phyloP scores from a whole-genome alignment of 768 basidiomycete species.

The Mycena olivaceomarginata region DNA sequence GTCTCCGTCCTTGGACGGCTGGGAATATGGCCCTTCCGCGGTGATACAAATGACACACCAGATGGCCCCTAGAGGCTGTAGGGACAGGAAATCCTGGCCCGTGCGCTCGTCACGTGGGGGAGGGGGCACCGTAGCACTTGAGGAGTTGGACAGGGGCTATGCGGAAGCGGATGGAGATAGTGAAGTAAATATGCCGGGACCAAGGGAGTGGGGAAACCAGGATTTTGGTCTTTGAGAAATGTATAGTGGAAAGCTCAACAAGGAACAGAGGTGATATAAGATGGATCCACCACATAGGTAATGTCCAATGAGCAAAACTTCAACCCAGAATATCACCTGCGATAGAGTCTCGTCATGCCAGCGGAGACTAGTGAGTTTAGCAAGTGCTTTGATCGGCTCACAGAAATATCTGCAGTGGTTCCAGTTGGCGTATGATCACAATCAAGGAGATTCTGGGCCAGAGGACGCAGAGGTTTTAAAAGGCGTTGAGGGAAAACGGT shows the following conservation, averaged over 20 bases:
- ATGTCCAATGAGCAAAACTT: background rate
- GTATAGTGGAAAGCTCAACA: slow-evolving; percentile 15
- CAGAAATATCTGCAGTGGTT: no score
- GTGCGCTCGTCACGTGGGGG: no score
- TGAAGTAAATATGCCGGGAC: slow-evolving; percentile 28
- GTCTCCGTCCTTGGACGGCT: slow-evolving; percentile 50
- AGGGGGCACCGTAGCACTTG: background rate
- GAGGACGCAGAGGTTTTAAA: no score
- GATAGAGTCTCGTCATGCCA: slow-evolving; percentile 16
- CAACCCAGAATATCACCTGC: background rate
- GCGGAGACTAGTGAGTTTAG: background rate
- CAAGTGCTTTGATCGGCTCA: no score
- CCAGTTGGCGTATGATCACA: no score
- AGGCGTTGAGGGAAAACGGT: no score
- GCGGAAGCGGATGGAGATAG: slow-evolving; percentile 7
- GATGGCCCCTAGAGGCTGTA: slow-evolving; percentile 28
- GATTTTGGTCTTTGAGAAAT: slow-evolving; percentile 40
- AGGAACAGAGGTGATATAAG: background rate
- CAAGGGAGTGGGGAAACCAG: slow-evolving; percentile 39
- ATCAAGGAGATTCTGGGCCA: no score
- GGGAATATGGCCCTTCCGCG: slow-evolving; percentile 34
- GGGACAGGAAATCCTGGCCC: background rate
- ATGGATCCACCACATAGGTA: slow-evolving; percentile 14
- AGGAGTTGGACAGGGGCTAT: background rate
- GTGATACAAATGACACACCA: background rate